phyloP scores from a whole-genome alignment of 2,329 filamentous ascomycete genomes.

The Aspergillus persii region DNA sequence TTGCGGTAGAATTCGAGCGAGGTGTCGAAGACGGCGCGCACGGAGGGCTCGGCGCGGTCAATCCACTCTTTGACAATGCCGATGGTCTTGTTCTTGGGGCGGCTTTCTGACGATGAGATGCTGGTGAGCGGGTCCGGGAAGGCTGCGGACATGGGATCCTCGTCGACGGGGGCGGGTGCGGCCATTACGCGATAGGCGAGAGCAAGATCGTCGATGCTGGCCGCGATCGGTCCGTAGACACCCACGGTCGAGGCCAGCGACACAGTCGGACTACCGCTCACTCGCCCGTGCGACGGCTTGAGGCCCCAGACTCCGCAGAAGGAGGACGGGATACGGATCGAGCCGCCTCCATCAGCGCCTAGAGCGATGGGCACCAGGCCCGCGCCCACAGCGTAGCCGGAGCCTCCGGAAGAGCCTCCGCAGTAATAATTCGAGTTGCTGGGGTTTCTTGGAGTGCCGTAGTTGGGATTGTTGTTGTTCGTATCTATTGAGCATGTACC shows the following conservation, averaged over 20 bases:
- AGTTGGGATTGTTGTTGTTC: conserved; percentile 75
- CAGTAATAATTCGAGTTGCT: conserved; percentile 74
- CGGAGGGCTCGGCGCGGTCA: conserved; percentile 62
- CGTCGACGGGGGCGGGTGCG: conserved; percentile 59
- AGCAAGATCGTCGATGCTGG: conserved; percentile 73
- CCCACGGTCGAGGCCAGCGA: conserved; percentile 61
- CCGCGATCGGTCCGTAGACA: conserved; percentile 72
- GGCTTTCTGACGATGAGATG: conserved; percentile 37
- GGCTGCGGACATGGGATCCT: conserved; percentile 57
- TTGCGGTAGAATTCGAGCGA: conserved; percentile 56
- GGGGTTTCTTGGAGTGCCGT: conserved; percentile 75
- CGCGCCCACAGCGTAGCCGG: conserved; percentile 65
- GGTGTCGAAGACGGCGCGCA: conserved; percentile 60
- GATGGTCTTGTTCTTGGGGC: conserved; percentile 56
- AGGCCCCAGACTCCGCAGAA: conserved; percentile 82
- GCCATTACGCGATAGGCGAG: conserved; percentile 80
- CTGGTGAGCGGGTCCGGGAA: conserved; percentile 59
- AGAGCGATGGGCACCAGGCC: conserved; percentile 71
- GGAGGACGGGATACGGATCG: conserved; percentile 68
- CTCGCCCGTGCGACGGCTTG: conserved; percentile 73
- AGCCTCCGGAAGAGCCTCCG: conserved; percentile 77
- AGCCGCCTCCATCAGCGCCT: conserved; percentile 74
- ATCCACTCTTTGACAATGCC: conserved; percentile 71
- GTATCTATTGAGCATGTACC: conserved; percentile 53
- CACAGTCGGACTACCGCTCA: conserved; percentile 57